Base-by-base conservation (phyloP, 2,329 filamentous ascomycete genomes). In the Scedosporium minutisporum region DNA sequence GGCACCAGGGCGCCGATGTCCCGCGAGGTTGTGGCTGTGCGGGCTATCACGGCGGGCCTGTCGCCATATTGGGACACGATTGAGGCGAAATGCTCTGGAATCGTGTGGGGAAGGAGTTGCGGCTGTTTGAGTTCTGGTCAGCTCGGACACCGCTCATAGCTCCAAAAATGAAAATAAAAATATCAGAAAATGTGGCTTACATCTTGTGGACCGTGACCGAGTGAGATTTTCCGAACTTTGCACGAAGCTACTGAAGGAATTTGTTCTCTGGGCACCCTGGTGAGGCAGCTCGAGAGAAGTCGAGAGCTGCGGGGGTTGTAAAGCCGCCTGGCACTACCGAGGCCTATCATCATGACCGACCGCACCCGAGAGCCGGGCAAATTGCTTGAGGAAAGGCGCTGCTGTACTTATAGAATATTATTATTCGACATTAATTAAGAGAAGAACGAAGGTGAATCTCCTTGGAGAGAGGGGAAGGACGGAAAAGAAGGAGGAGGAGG, bases 81-180 rank as follows among this genome's bases (percentile, higher is more conserved):
- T 1, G 78, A 78, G 6, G 84, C 79, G 69, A 93, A 92, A 71
- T 93, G 87, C 65, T 89, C 76, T 0, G 88, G 87, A 62, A 93
- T 85, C 0, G 89, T 93, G 63, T 86, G 78, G 5, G 80, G 76
- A 58, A 90, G 81, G 6, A 93, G 76, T 0, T 86, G 79, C 3
- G 88, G 88, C 86, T 91, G 64, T 27, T 1, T 9, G 4, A 1
- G 38, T 58, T 23, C 23, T 6, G n/a, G 14, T 38, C 10, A 38
- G 33, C 33, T 38, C 33, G 38, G 12, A n/a, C n/a, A n/a, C 25
- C 14, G 6, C 6, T n/a, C 18, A 16, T 23, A 3, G n/a, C 46
- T n/a, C 46, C n/a, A 51, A 18, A 12, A 18, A 51, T n/a, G 5
- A 6, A 21, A 18, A 48, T 10, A 48, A 14, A 18, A 27, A 23